Evolutionary conservation across 352 stramenopile genomes (phyloP).

Genomic region (Phytopythium cucurbitacearum): DNA sequence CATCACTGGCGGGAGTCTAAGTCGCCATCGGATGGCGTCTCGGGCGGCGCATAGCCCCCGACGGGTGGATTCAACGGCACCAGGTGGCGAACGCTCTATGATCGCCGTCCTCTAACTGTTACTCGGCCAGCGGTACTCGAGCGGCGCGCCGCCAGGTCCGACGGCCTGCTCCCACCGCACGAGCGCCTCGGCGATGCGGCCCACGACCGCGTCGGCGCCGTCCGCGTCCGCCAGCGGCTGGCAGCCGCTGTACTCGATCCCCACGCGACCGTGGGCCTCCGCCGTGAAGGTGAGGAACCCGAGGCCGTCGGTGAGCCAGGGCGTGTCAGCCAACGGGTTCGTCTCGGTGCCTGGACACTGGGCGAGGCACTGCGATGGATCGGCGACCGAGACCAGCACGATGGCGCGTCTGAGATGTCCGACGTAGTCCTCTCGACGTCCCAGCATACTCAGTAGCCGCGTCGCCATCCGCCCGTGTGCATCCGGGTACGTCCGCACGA

Average conservation of each 20-base stretch:
- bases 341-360: constrained; percentile 7
- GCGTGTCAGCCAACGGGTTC: constrained; percentile 7
- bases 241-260: constrained; percentile 31
- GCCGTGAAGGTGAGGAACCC: constrained; percentile 39
- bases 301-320: constrained; percentile 30
- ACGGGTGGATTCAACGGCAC: too few relatives aligned
- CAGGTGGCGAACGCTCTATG: too few relatives aligned
- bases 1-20: too few relatives aligned
- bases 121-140: too few relatives aligned
- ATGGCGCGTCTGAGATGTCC: constrained; percentile 18
- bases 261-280: constrained; percentile 23
- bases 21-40: too few relatives aligned
- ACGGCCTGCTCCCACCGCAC: constrained; percentile 12
- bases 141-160: too few relatives aligned
- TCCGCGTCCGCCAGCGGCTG: constrained; percentile 21
- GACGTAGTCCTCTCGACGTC: constrained; percentile 27
- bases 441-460: constrained; percentile 25
- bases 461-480: constrained; percentile 24
- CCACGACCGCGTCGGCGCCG: constrained; percentile 19
- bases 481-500: constrained; percentile 39
- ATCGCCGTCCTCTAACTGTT: too few relatives aligned
- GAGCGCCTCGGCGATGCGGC: constrained; percentile 20
- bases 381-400: constrained; percentile 20
- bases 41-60: too few relatives aligned
- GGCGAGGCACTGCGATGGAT: constrained; percentile 25